Percentiles rank a stretch among this genome's conserved stretches.
phyloP scores from a whole-genome alignment of 2,329 filamentous ascomycete genomes.

The Talaromyces amestolkiae region DNA sequence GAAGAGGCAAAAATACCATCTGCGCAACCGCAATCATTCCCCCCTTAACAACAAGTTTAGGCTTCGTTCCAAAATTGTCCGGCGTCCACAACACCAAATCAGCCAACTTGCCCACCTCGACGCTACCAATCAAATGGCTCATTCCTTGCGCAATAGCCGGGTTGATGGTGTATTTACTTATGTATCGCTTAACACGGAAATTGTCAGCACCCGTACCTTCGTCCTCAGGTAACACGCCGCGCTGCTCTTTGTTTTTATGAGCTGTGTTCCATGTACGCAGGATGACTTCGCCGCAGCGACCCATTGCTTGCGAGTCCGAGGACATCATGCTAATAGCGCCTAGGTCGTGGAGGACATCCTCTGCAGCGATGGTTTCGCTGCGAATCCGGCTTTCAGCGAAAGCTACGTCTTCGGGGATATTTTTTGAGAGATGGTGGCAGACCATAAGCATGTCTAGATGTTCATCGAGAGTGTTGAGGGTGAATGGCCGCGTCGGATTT shows the following conservation, averaged over 20 bases:
- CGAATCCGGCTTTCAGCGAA: slow-evolving; percentile 94
- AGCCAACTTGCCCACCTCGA: slow-evolving; percentile 86
- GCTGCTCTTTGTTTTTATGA: slow-evolving; percentile 90
- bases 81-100: slow-evolving; percentile 88
- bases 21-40: slow-evolving; percentile 78
- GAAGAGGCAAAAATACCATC: slow-evolving; percentile 60
- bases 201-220: slow-evolving; percentile 79
- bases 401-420: slow-evolving; percentile 92
- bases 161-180: slow-evolving; percentile 96
- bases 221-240: slow-evolving; percentile 74
- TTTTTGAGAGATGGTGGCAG: slow-evolving; percentile 86
- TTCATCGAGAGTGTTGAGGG: slow-evolving; percentile 88
- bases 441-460: slow-evolving; percentile 99
- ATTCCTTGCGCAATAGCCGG: slow-evolving; percentile 90
- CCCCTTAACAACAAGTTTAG: slow-evolving; percentile 76
- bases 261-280: slow-evolving; percentile 94
- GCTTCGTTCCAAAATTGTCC: slow-evolving; percentile 83
- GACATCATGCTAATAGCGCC: slow-evolving; percentile 98
- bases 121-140: slow-evolving; percentile 76
- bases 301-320: slow-evolving; percentile 94
- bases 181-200: slow-evolving; percentile 84
- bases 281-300: slow-evolving; percentile 89
- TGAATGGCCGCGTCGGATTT: slow-evolving; percentile 89
- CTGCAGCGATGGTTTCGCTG: slow-evolving; percentile 91
- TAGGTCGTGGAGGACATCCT: slow-evolving; percentile 91